Percentiles rank a stretch among this genome's conserved stretches.
Conservation (phyloP, 2,329 filamentous ascomycete species). For the Corynespora cassiicola region DNA sequence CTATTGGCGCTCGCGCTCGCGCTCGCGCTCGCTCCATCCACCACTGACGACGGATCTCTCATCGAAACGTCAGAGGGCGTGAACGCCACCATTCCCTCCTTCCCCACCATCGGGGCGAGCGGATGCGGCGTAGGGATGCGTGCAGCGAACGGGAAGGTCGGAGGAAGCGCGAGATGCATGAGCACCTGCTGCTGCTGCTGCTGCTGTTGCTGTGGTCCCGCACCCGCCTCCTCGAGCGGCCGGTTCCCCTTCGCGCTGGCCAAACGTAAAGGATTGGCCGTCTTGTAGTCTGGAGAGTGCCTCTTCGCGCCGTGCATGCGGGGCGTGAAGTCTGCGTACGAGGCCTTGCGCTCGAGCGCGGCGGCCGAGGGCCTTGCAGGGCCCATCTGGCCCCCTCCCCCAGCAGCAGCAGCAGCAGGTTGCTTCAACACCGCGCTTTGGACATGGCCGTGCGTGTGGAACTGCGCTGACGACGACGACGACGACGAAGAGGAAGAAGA, state of each 20-base stretch:
- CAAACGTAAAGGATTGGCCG: conserved; percentile 8
- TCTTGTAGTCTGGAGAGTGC: conserved; percentile 12
- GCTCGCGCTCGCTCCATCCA: conserved; percentile 13
- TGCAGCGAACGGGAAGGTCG: conserved; percentile 13
- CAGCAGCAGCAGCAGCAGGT: conserved; percentile 21
- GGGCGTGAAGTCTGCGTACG: conserved; percentile 25
- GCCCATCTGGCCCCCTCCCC: conserved; percentile 71
- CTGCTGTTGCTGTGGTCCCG: too few relatives aligned
- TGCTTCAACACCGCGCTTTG: too few relatives aligned
- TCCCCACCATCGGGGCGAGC: conserved; percentile 16
- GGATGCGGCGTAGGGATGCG: conserved; percentile 28
- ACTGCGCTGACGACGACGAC: too few relatives aligned
- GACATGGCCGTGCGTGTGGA: too few relatives aligned
- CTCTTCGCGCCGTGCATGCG: conserved; percentile 17
- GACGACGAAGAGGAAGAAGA: too few relatives aligned
- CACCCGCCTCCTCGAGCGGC: conserved; percentile 9
- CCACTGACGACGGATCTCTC: conserved; percentile 24
- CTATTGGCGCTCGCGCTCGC: too few relatives aligned
- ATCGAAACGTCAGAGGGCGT: conserved; percentile 30
- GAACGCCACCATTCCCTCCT: too few relatives aligned
- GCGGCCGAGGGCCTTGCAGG: conserved; percentile 30
- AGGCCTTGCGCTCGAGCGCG: conserved; percentile 29
- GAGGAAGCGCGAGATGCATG: conserved; percentile 16
- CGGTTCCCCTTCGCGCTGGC: conserved; percentile 28
- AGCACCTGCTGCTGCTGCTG: too few relatives aligned